These are phyloP conservation scores for Hordeum pubiflorum DNA, from an alignment of 202 grass and related monocot genomes.

Conservation along the genomic window DNA sequence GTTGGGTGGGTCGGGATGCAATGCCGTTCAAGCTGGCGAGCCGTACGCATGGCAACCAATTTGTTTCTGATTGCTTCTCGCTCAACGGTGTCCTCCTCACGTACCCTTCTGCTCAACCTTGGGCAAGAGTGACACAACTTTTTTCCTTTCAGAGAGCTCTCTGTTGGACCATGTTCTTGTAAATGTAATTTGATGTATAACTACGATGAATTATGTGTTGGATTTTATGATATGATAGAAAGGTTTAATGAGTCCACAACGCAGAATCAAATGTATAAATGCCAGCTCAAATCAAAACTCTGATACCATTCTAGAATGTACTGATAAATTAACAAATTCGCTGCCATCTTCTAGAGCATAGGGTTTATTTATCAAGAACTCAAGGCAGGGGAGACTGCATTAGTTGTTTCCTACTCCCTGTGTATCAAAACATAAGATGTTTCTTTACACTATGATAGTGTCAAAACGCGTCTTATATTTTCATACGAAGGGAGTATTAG, in stretches of 20 bases:
- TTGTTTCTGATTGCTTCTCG: background rate
- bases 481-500: background rate
- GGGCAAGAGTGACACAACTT: background rate
- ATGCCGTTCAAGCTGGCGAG: background rate
- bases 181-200: too few relatives aligned
- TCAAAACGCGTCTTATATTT: too few relatives aligned
- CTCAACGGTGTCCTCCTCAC: background rate
- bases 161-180: background rate
- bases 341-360: background rate
- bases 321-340: background rate
- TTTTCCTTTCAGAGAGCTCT: background rate
- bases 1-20: background rate
- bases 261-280: too few relatives aligned
- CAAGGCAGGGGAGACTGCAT: background rate
- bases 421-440: too few relatives aligned
- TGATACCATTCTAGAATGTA: background rate
- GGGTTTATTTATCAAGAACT: background rate
- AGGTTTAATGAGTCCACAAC: too few relatives aligned
- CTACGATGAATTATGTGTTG: too few relatives aligned
- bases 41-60: background rate
- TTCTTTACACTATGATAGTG: too few relatives aligned
- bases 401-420: background rate
- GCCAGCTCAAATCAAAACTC: background rate
- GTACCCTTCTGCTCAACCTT: background rate
- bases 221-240: too few relatives aligned